Base-by-base conservation (phyloP, 169 alveolate genomes). In the Blepharisma undulans region DNA sequence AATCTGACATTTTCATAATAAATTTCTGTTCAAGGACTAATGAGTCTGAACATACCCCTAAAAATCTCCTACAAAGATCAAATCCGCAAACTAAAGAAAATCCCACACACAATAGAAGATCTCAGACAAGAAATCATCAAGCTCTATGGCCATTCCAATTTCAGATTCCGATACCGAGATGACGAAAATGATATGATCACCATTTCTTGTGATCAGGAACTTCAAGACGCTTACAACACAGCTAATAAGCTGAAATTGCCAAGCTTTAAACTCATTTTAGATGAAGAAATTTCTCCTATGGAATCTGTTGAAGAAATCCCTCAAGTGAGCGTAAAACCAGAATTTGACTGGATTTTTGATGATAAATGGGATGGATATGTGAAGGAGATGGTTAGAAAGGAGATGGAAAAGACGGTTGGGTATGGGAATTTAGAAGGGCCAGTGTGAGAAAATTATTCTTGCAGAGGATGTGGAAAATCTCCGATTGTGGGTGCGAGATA, bases 401-500 rank as follows among this genome's bases (percentile, higher is more conserved):
- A 78, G 34, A 12, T 78, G 5, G 86, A 78, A 61, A 78, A 78
- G 34, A 21, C 86, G 10, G 12, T 78, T 8, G 86, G 86, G 34
- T 25, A 29, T 22, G 18, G 27, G 6, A 82, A 16, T 21, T 32
- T n/a, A 18, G 27, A 32, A 25, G 27, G 22, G 8, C 84, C 89
- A 14, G n/a, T 82, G 0, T 82, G 89, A 78, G 76, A 82, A 33
- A 82, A 82, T 82, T 27, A 25, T 36, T 92, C 88, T 29, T 97
- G 98, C 84, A 97, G 96, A 92, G 97, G 97, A 25, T 97, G 98
- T 77, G 92, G 93, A 33, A 82, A 48, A 0, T 21, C 22, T 59
- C 98, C 98, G 36, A 94, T 97, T 16, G 25, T 76, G 10, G 98
- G 98, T 30, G 71, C 87, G 16, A 94, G 98, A 88, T 97, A 91